These are phyloP conservation scores for Exophiala calicioides DNA, from an alignment of 2,329 filamentous ascomycete species.

Conservation along the genomic window DNA sequence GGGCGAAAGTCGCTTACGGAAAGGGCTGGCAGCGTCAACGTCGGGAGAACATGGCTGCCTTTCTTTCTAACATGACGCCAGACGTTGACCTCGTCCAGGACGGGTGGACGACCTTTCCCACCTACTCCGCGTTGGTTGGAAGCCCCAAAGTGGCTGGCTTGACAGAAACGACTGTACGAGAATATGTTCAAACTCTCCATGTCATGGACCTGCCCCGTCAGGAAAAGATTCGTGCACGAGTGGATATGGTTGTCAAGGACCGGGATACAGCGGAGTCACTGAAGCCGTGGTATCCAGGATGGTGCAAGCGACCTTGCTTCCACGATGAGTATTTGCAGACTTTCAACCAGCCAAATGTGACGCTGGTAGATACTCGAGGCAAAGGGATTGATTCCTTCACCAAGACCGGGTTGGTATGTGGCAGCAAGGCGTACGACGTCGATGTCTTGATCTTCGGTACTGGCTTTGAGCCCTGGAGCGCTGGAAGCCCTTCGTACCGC, in stretches of 20 bases:
- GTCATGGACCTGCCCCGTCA: conserved; percentile 27
- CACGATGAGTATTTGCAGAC: conserved; percentile 59
- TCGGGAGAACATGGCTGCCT: conserved; percentile 34
- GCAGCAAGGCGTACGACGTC: conserved; percentile 50
- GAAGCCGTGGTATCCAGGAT: conserved; percentile 11
- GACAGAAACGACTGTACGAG: not conserved
- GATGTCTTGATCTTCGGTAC: conserved; percentile 51
- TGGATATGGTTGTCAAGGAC: conserved; percentile 54
- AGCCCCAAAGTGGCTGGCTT: not conserved
- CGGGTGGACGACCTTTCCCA: conserved; percentile 28
- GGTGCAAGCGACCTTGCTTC: conserved; percentile 50
- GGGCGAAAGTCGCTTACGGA: not conserved
- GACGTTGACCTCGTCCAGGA: conserved; percentile 34
- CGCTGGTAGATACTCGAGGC: conserved; percentile 60
- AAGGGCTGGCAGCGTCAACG: conserved; percentile 35
- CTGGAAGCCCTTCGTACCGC: no score
- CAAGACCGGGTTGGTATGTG: conserved; percentile 47
- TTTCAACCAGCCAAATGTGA: conserved; percentile 62
- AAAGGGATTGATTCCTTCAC: conserved; percentile 53
- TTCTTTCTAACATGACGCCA: conserved; percentile 15
- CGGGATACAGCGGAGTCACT: conserved; percentile 44
- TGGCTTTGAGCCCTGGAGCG: no score
- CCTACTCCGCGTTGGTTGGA: not conserved
- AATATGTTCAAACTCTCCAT: conserved; percentile 6
- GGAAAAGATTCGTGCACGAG: conserved; percentile 46